These are phyloP conservation scores for Pichia exigua DNA, from an alignment of 805 yeast species.

Conservation along the genomic window DNA sequence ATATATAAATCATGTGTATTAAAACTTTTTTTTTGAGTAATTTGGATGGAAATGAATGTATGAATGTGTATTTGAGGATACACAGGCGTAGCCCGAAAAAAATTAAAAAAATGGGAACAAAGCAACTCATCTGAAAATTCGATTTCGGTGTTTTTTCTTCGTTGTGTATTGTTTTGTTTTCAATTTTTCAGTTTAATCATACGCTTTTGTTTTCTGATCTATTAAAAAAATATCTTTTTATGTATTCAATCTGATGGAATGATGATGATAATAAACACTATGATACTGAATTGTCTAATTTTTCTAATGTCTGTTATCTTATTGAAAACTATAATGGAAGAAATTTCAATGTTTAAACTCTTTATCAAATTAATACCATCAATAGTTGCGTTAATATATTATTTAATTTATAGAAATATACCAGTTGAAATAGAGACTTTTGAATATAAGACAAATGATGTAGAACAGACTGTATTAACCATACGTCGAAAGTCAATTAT, in stretches of 20 bases:
- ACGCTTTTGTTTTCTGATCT: no score
- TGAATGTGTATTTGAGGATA: no score
- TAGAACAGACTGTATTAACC: not conserved
- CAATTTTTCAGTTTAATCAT: no score
- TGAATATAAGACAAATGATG: not conserved
- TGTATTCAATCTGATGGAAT: no score
- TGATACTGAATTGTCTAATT: not conserved
- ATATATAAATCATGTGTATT: not conserved
- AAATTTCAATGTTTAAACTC: not conserved
- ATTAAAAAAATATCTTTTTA: no score
- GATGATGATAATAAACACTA: not conserved
- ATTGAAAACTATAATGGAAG: not conserved
- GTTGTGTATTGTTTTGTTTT: no score
- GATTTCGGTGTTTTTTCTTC: no score
- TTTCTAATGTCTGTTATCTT: not conserved
- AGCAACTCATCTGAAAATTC: no score
- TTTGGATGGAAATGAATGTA: no score
- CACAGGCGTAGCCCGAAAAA: no score
- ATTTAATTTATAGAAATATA: not conserved
- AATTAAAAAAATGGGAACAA: no score
- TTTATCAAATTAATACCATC: not conserved
- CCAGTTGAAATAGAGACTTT: not conserved
- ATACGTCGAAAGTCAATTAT: not conserved
- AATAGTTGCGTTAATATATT: not conserved
- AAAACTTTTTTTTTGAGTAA: not conserved